Conservation (phyloP, 2,329 filamentous ascomycete genomes). For the Macroventuria anomochaeta region DNA sequence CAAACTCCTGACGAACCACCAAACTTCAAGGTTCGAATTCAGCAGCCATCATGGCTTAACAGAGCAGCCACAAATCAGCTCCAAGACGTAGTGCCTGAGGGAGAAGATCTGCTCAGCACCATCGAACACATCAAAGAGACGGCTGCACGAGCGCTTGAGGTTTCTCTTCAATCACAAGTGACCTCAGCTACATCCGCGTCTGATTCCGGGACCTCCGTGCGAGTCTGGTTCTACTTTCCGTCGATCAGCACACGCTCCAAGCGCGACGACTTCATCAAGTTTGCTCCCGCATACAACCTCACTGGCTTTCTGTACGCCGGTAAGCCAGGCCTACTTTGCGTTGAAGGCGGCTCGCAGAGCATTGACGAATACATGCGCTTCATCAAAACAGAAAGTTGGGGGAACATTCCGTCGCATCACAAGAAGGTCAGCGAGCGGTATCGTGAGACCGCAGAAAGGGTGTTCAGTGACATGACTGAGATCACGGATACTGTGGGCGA, state of each 20-base stretch:
- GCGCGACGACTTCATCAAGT: slow-evolving; percentile 62
- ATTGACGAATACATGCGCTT: slow-evolving; percentile 68
- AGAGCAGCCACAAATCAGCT: slow-evolving; percentile 28
- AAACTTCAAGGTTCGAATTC: slow-evolving; percentile 28
- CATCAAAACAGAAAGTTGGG: slow-evolving; percentile 69
- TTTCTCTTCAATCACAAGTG: not conserved
- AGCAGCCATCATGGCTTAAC: slow-evolving; percentile 35
- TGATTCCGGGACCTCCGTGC: slow-evolving; percentile 45
- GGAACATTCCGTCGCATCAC: slow-evolving; percentile 66
- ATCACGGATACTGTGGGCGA: slow-evolving; percentile 61
- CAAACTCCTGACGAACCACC: slow-evolving; percentile 26
- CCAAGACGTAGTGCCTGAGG: slow-evolving; percentile 12
- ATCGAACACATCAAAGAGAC: slow-evolving; percentile 33
- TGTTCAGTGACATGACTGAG: slow-evolving; percentile 63
- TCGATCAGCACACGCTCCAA: slow-evolving; percentile 66
- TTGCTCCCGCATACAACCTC: slow-evolving; percentile 60
- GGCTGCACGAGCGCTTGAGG: slow-evolving; percentile 4
- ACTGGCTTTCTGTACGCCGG: slow-evolving; percentile 67
- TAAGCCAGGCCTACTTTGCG: slow-evolving; percentile 63
- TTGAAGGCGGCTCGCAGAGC: slow-evolving; percentile 56
- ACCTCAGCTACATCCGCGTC: not conserved
- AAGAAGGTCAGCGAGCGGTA: slow-evolving; percentile 67
- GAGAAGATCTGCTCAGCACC: slow-evolving; percentile 27
- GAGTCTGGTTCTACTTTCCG: slow-evolving; percentile 70
- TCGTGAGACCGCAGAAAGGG: slow-evolving; percentile 52